Base-by-base conservation (phyloP, 805 yeast genomes). In the Ogataea chonburiensis region DNA sequence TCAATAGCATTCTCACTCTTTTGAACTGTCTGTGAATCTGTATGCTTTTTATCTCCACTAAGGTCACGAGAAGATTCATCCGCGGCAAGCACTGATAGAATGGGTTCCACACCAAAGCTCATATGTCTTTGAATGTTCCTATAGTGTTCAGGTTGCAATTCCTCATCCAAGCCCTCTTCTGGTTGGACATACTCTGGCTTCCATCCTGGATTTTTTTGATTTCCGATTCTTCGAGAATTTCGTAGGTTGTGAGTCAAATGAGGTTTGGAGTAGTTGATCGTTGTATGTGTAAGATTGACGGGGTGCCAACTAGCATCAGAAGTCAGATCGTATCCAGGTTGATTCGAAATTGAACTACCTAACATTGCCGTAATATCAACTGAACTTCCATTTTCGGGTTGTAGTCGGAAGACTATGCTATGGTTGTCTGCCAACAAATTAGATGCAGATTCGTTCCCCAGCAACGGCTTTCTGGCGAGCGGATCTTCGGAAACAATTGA, bases 41-140 rank as follows among this genome's bases (percentile, higher is more conserved):
- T 24, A n/a, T n/a, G n/a, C n/a, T n/a, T n/a, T n/a, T n/a, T n/a
- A n/a, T n/a, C n/a, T n/a, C n/a, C n/a, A n/a, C n/a, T n/a, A n/a
- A n/a, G n/a, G n/a, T n/a, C n/a, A n/a, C n/a, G n/a, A n/a, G n/a
- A n/a, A n/a, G 32, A 23, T 14, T 22, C 16, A 8, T 37, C 20
- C n/a, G 40, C 34, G 1, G 47, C 39, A 19, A 50, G 28, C 10
- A 42, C 37, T 6, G 54, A 45, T 24, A 50, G 24, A 3, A 52
- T 43, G 10, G 55, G 55, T 31, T 55, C 59, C 10, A 55, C 56
- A 2, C 60, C 61, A 38, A 55, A 55, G 30, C 55, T 54, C 37
- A 51, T 30, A 11, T 43, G 44, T 33, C 52, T 31, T 16, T 24
- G 22, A 4, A 34, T 19, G 20, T 16, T 15, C 7, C 31, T 17